Base-by-base conservation (phyloP, 2,329 filamentous ascomycete species). In the Clonostachys solani region DNA sequence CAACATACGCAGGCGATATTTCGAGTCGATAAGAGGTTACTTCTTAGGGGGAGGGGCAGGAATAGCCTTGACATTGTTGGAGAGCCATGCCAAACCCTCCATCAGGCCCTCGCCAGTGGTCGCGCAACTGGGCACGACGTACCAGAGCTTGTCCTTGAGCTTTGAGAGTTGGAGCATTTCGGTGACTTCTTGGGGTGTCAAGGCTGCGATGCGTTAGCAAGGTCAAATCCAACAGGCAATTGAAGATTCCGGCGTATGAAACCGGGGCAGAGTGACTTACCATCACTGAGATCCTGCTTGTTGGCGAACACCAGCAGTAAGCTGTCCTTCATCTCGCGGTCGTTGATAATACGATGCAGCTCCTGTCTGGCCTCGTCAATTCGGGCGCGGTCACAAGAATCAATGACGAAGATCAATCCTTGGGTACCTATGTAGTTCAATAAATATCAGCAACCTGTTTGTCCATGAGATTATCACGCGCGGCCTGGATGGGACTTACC, bases 321-420 rank as follows among this genome's bases (percentile, higher is more conserved):
- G 52, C 91, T 92, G 64, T 97, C 92, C 74, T 94, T 92, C 84
- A 97, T 92, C 78, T 99, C 94, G 54, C 92, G 86, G 68, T 97
- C 94, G 70, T 95, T 94, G 73, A 97, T 90, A 72, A 97, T 97
- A 64, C 92, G 88, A 74, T 96, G 91, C 55, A 99, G 78, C 70
- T 99, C 94, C 67, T 90, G 88, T 60, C 86, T 83, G 48, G 94
- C 94, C 74, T 97, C 94, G 48, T 94, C 89, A 69, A 99, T 90
- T 66, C 94, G 87, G 58, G 83, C 84, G 55, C 86, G 88, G 71
- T 97, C 94, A 61, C 89, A 94, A 53, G 89, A 95, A 75, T 99
- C 94, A 62, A 99, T 90, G 58, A 99, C 94, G 75, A 97, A 99
- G 74, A 99, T 96, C 60, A 99, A 81, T 62, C 92, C 94, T 75